These are phyloP conservation scores for Dissophora globulifera DNA, from an alignment of 192 early-diverging fungal genomes.

Conservation along the genomic window DNA sequence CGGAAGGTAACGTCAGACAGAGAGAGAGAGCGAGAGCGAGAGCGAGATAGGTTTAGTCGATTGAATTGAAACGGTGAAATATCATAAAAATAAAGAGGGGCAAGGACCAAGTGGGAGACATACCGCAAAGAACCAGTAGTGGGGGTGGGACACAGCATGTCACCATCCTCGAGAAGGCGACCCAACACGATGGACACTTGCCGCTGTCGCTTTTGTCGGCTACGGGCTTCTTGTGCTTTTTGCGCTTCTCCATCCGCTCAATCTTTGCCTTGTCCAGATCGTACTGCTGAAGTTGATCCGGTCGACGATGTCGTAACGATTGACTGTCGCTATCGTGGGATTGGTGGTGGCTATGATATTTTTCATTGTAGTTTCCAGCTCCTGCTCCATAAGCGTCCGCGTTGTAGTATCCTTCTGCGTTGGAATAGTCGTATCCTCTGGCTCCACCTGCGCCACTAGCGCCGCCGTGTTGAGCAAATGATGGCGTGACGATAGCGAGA, in stretches of 20 bases:
- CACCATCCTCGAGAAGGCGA: constrained; percentile 62
- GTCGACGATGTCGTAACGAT: constrained; percentile 19
- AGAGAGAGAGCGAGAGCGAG: not conserved
- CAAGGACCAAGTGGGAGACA: not conserved
- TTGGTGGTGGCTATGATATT: no score
- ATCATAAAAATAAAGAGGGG: not conserved
- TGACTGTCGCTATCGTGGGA: constrained; percentile 1
- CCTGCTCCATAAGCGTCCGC: no score
- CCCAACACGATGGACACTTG: constrained; percentile 50
- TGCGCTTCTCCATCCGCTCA: constrained; percentile 41
- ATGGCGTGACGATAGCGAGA: constrained; percentile 26
- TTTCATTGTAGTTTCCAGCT: no score
- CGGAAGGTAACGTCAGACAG: not conserved
- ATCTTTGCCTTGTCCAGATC: constrained; percentile 36
- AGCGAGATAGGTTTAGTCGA: no score
- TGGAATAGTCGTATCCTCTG: no score
- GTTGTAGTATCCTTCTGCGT: no score
- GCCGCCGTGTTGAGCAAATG: no score
- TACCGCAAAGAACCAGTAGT: constrained; percentile 52
- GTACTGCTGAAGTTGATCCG: constrained; percentile 35
- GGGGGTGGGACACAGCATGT: constrained; percentile 67
- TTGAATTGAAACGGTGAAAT: not conserved
- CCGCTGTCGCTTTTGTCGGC: constrained; percentile 5
- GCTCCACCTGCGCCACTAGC: not conserved
- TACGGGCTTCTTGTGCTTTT: constrained; percentile 21